Percentiles rank a stretch among this genome's conserved stretches.
Evolutionary conservation across 106 monocot species (phyloP).

Genomic region (Dioscorea zingiberensis): DNA sequence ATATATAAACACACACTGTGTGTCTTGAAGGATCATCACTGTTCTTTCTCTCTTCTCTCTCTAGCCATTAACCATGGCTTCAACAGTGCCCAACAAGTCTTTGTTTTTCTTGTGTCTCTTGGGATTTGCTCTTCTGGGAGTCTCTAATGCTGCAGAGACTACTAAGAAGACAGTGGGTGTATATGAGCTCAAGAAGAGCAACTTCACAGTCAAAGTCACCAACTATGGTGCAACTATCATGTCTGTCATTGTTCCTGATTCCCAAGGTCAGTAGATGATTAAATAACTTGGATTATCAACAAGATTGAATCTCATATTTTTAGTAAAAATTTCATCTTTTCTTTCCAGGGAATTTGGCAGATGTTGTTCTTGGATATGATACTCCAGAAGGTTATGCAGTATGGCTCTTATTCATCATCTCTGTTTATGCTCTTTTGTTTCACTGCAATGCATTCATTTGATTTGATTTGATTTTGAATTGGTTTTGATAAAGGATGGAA

Average conservation of each 20-base stretch:
- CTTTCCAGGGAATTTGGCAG: slow-evolving; percentile 54
- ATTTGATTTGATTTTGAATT: neutral
- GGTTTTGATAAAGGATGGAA: slow-evolving; percentile 22
- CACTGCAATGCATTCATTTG: neutral
- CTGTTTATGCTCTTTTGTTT: neutral
- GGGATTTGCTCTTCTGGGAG: slow-evolving; percentile 9
- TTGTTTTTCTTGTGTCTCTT: slow-evolving; percentile 13
- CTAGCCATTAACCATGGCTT: neutral
- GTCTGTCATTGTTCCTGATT: slow-evolving; percentile 59
- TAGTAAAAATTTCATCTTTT: neutral
- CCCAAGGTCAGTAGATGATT: slow-evolving; percentile 26
- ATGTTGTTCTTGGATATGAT: slow-evolving; percentile 69
- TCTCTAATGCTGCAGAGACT: slow-evolving; percentile 8
- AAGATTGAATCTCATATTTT: neutral
- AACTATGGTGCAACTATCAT: slow-evolving; percentile 61
- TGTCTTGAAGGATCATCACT: too few relatives aligned
- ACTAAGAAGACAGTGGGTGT: slow-evolving; percentile 35
- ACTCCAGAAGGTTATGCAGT: slow-evolving; percentile 40
- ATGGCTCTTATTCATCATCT: slow-evolving; percentile 2
- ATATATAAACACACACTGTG: too few relatives aligned
- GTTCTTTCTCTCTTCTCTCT: too few relatives aligned
- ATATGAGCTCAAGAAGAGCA: slow-evolving; percentile 44
- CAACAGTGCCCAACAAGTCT: neutral
- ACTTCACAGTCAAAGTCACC: slow-evolving; percentile 63
- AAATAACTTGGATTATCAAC: neutral